Base-by-base conservation (phyloP, 2,329 filamentous ascomycete species). In the Gyromitra esculenta region DNA sequence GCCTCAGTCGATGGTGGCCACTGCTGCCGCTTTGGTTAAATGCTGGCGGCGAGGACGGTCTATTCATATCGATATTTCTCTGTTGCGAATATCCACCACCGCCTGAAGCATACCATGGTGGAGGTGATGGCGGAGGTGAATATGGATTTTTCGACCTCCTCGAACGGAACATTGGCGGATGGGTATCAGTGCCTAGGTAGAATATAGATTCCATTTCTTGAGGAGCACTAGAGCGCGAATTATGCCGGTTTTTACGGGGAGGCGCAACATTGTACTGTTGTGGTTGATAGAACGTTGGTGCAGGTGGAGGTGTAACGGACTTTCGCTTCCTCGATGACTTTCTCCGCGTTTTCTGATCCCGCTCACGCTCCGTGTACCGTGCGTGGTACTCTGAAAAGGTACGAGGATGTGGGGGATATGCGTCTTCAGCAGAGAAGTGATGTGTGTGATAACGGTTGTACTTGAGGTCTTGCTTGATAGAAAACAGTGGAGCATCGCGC, bases 401-500 rank as follows among this genome's bases (percentile, higher is more conserved):
- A 50, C 72, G 65, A 13, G 72, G 39, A 50, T 75, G 72, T 15
- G 72, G 72, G n/a, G 72, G 72, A 52, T 75, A 75, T 11, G 72
- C 57, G 25, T 75, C 72, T 64, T 71, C 59, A 18, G 72, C 45
- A 2, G 72, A 70, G 18, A 75, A 75, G 50, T 75, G 66, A 48
- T 75, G 72, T 7, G 72, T 75, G 50, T 75, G 72, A 60, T 75
- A 75, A 39, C 65, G 65, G 59, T 75, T 75, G 57, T 75, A 75
- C 7, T 69, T 70, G 21, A 75, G 65, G 66, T 75, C 72, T 57
- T 75, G 72, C 48, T 75, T 75, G 18, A 75, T 57, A 48, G 72
- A 71, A 50, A 75, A 75, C 6, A 75, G 50, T 45, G 72, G 72
- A 50, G 72, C 66, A 63, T 75, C 72, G 9, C 72, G 72, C 41